A percentile compares a stretch with the other conserved stretches of the same genome.
These are phyloP conservation scores for Saccharomycopsis amapae DNA, from an alignment of 805 yeast species.

Conservation along the genomic window DNA sequence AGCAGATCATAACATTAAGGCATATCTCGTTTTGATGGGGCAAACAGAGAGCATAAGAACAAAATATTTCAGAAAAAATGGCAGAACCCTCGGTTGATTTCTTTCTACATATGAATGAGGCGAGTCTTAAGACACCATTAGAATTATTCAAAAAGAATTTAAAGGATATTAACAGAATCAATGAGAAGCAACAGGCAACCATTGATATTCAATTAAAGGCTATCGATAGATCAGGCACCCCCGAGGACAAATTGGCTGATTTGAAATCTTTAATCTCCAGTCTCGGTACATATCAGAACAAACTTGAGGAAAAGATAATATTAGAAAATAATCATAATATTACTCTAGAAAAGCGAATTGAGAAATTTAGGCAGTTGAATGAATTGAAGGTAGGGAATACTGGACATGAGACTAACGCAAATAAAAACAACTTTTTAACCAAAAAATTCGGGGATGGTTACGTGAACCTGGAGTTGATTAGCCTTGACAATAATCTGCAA, in stretches of 20 bases:
- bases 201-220: background rate
- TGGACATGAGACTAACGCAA: no score
- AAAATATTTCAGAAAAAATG: no score
- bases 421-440: no score
- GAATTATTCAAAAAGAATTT: slow-evolving; percentile 20
- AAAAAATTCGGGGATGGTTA: no score
- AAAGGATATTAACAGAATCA: slow-evolving; percentile 18
- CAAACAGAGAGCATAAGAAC: no score
- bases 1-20: no score
- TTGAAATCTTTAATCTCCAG: slow-evolving; percentile 6
- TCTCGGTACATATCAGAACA: slow-evolving; percentile 10
- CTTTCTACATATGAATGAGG: slow-evolving; percentile 17
- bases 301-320: slow-evolving; percentile 13
- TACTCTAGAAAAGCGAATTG: slow-evolving; percentile 11
- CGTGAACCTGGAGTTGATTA: no score
- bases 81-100: slow-evolving; percentile 8
- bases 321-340: slow-evolving; percentile 12
- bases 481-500: background rate
- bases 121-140: slow-evolving; percentile 16
- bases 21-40: no score
- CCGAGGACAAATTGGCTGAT: background rate
- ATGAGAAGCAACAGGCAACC: slow-evolving; percentile 13
- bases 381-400: slow-evolving; percentile 1
- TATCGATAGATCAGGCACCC: background rate
- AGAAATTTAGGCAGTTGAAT: slow-evolving; percentile 4